Percentiles rank a stretch among this genome's conserved stretches.
Evolutionary conservation across 192 early-diverging fungal genomes (phyloP).

Genomic region (Coemansia sp.): DNA sequence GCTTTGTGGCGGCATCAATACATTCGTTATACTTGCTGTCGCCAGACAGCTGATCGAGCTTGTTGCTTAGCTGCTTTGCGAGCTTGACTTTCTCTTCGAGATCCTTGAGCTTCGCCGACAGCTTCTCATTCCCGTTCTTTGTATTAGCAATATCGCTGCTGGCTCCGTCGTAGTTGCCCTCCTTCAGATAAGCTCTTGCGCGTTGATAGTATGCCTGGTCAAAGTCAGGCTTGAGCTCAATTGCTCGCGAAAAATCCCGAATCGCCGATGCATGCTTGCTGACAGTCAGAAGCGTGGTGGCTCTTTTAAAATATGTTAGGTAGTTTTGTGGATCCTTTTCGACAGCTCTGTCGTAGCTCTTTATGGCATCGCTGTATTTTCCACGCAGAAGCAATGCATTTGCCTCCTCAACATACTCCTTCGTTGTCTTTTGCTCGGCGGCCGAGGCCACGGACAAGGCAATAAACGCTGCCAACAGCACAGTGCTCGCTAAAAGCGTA

Average conservation of each 20-base stretch:
- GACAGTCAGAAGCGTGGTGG: constrained; percentile 75
- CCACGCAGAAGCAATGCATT: constrained; percentile 42
- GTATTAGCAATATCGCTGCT: constrained; percentile 10
- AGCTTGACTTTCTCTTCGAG: constrained; percentile 43
- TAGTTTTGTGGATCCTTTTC: constrained; percentile 80
- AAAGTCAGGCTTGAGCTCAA: constrained; percentile 80
- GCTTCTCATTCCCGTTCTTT: constrained; percentile 1
- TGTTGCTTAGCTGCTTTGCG: constrained; percentile 42
- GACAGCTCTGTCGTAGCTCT: constrained; percentile 52
- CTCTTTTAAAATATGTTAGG: constrained; percentile 84
- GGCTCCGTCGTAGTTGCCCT: constrained; percentile 60
- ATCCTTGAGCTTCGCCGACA: constrained; percentile 26
- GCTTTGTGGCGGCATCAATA: constrained; percentile 52
- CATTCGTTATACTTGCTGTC: constrained; percentile 60
- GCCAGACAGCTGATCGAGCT: constrained; percentile 46
- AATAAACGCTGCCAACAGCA: constrained; percentile 22
- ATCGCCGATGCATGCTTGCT: constrained; percentile 72
- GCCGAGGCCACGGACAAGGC: constrained; percentile 27
- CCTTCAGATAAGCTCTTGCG: constrained; percentile 65
- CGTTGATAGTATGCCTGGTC: constrained; percentile 75
- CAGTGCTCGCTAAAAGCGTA: constrained; percentile 32
- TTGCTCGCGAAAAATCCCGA: constrained; percentile 77
- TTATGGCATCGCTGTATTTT: constrained; percentile 38
- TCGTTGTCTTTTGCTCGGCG: constrained; percentile 37
- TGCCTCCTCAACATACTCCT: constrained; percentile 51